These are phyloP conservation scores for Saccharomycopsis hybrid DNA, from an alignment of 1,139 yeast genomes.

Conservation along the genomic window DNA sequence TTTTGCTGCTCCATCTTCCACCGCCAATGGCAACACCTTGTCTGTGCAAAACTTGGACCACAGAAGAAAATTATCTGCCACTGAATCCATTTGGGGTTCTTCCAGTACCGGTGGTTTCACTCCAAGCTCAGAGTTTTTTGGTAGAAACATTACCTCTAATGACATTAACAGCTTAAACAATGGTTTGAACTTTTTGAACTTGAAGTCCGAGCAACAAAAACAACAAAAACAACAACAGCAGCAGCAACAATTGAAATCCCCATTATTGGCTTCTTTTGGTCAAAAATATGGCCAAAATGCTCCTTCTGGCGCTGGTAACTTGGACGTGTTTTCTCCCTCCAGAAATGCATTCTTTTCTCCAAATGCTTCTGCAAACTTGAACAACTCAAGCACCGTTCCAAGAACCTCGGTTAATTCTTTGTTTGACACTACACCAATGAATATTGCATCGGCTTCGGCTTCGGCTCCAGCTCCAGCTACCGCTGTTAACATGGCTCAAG, in stretches of 20 bases:
- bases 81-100: constrained; percentile 18
- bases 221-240: not conserved
- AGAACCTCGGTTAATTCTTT: constrained; percentile 2
- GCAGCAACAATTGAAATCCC: constrained; percentile 12
- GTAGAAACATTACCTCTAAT: constrained; percentile 11
- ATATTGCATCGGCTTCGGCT: not conserved
- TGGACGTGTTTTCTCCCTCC: constrained; percentile 8
- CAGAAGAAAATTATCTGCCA: constrained; percentile 8
- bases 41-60: not conserved
- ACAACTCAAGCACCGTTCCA: constrained; percentile 8
- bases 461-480: not conserved
- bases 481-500: constrained; percentile 4
- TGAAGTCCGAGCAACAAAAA: constrained; percentile 1
- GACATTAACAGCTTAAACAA: constrained; percentile 6
- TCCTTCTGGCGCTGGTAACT: constrained; percentile 3
- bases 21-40: not conserved
- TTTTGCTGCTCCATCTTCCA: not conserved
- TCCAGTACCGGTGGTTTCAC: constrained; percentile 6
- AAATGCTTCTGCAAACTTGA: not conserved
- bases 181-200: constrained; percentile 13
- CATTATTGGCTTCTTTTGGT: constrained; percentile 8
- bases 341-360: constrained; percentile 4
- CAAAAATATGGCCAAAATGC: constrained; percentile 1
- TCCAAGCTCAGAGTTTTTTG: constrained; percentile 18
- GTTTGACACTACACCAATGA: not conserved